Evolutionary conservation across 345 rosid species (phyloP), one percentile per base, ranked within the genome.

Genomic region (Laguncularia racemosa): DNA sequence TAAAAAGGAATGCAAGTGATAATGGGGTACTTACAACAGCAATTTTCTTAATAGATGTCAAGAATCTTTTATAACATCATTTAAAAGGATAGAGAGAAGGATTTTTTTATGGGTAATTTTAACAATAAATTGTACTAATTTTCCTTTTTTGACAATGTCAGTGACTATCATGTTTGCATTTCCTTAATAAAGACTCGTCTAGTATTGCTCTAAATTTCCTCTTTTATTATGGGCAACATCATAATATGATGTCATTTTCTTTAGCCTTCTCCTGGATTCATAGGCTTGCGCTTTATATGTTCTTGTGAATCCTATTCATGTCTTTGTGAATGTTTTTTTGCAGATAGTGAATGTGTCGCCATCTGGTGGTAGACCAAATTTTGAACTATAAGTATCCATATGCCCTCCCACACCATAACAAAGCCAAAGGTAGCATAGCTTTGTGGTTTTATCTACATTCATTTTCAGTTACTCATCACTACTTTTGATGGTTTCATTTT

Each of bases 321-420:
- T 38, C 18, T 12, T 52, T 65, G 56, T 21, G 49, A 11, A 2
- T 11, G 16, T n/a, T n/a, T 46, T 62, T 23, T 28, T 73, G 64
- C 79, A 92, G 99, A 84, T 92, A 53, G 93, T 44, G 98, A 89
- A 66, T 86, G 95, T 64, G 98, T 86, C 67, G 98, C 96, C 6
- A 81, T 82, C 61, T 89, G 96, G 97, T 92, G 98, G 98, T n/a
- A 87, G 98, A 77, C 98, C 97, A 61, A 89, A 92, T 78, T 92
- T 92, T 61, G 97, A 63, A 86, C 97, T 68, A 89, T 53, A 89
- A 83, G 96, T 89, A 92, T 67, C 99, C 97, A 7, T 92, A 92
- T 68, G 86, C 96, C 71, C 97, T 95, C 67, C 95, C 97, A 44
- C 97, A 89, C n/a, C 74, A 89, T 89, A 58, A 81, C 91, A 52